Base-by-base conservation (phyloP, 108 stramenopile species). In the Conticribra weissflogii region DNA sequence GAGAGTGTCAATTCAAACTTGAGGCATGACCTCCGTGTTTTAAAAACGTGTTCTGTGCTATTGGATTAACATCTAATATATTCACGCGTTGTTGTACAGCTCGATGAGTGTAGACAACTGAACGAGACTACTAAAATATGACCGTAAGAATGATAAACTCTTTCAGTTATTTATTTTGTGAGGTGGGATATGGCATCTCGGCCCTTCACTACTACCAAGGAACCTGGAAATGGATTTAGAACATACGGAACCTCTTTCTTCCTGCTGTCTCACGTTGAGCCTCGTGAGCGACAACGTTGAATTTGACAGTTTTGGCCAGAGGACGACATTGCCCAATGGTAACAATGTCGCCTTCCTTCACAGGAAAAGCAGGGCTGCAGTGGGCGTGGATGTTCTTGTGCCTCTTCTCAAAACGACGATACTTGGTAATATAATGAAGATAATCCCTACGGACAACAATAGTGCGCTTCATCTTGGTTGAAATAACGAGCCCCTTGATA, bases 241-340 rank as follows among this genome's bases (percentile, higher is more conserved):
- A 96, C 77, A 92, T 84, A 74, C 94, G 91, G 90, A 96, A 96
- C 32, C 85, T 78, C 88, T 93, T 96, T 86, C 91, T 93, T 63
- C 89, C 90, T 41, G 85, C 69, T 52, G 65, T 76, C 59, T 88
- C 81, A 68, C 89, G 86, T 63, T 74, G 70, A 76, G 91, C 82
- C 75, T 95, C 91, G 72, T 91, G 90, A 8, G 89, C 85, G 19
- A 96, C 70, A 59, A 96, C 94, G 74, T 96, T 96, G 95, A 99
- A 98, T 74, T 96, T 95, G 25, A 99, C 98, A 36, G 99, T 99
- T 88, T 99, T 99, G 85, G 95, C 85, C 59, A 99, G 89, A 34
- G 99, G 99, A 82, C 99, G 96, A 97, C 99, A 99, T 87, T 99
- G 98, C 72, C 99, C 99, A 75, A 98, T 85, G 44, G 98, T 99